Evolutionary conservation across 805 yeast species (phyloP), one percentile per base, ranked within the genome.

Genomic region (Gaillardinia entomophila): DNA sequence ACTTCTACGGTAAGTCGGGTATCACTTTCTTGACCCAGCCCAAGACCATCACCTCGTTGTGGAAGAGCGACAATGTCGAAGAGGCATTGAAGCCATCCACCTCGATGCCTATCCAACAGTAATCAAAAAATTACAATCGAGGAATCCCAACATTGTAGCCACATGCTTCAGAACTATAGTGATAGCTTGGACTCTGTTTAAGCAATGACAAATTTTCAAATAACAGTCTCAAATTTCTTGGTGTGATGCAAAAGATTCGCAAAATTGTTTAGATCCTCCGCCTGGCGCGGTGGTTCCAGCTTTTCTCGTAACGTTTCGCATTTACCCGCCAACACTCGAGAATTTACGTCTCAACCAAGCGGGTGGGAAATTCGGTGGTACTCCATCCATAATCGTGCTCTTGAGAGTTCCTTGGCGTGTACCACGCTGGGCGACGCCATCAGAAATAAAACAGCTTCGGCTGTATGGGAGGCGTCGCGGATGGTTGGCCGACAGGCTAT

Each of bases 1-100:
- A 82, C 66, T 81, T 81, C 56, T 81, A 81, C 58, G 89, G 89
- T 37, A 77, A 79, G 62, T 71, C 82, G n/a, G 88, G 89, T 19
- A 53, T 82, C 30, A 67, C 77, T 34, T 81, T 81, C 61, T 66
- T 79, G 61, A 81, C 89, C 22, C 80, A 79, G 62, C 75, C 82
- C 46, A 82, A 81, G 68, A 82, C 89, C 16, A 79, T 81, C 35
- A 82, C 89, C 14, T 55, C 77, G 19, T 71, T 72, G 40, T 81
- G 89, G 89, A 70, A 73, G 46, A 61, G 74, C 18, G 71, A 68
- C 48, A 66, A 67, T 31, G 71, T 72, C 20, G 68, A 60, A 10
- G 70, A 68, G 42, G 53, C 61, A 26, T 54, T 57, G 42, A 70
- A 66, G 50, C 79, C 84, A 10, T 62, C 77, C 15, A 79, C 82